Base-by-base conservation (phyloP, 495 filamentous ascomycete genomes). In the Lasiosphaeria hispida region DNA sequence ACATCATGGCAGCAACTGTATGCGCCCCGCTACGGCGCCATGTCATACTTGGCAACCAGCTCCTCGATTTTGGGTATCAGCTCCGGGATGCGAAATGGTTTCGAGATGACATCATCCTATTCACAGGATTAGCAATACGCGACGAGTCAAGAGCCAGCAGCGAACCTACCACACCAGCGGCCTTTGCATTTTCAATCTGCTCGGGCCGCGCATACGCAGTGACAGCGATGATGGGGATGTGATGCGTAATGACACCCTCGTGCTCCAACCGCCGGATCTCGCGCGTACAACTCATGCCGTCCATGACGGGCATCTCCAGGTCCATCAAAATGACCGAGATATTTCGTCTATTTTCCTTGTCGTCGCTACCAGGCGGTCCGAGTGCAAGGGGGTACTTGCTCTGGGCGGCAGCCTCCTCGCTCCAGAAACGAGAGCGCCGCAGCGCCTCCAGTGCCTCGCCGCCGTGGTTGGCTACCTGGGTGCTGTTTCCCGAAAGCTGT, bases 271-370 rank as follows among this genome's bases (percentile, higher is more conserved):
- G 75, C 0, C 90, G 79, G 49, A 95, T 92, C 56, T 78, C 80
- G 37, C 76, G 71, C 13, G 88, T 85, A 53, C 88, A 89, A n/a
- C 80, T 84, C 64, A 87, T 81, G 52, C 90, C 90, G 66, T 92
- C 88, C 89, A 93, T 92, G 23, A 92, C 80, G 0, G 90, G 90
- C 90, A 93, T 93, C 65, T 92, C 89, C 53, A 91, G 79, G 61
- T 94, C 90, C 89, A 92, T 92, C 11, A 92, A 67, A 15, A 92
- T 83, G 42, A 91, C 81, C 48, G 82, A 83, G 4, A 91, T 76
- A 55, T 80, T 71, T 3, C 23, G 38, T 4, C 14, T 45, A 13
- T 58, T 49, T 1, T 63, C 56, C 7, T 53, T 56, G 17, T 30
- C 41, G 9, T 35, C 58, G n/a, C 35, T 40, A 13, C 49, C 10